Conservation (phyloP, 176 grass and related monocot genomes). For the Metroxylon sagu region DNA sequence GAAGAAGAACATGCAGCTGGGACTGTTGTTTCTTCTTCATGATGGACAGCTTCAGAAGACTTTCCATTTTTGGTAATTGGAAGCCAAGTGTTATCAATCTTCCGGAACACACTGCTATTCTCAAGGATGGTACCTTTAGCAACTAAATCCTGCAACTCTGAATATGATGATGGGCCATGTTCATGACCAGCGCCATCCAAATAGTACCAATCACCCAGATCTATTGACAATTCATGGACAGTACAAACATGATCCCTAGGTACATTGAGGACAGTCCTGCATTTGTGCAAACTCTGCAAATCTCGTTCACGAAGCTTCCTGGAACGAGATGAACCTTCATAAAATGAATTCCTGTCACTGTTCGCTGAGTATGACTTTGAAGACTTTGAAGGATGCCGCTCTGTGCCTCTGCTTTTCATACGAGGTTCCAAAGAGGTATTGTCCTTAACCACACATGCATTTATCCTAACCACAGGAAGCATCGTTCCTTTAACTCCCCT, state of each 20-base stretch:
- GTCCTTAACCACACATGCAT: slow-evolving; percentile 76
- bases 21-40: slow-evolving; percentile 3
- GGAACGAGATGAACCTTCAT: slow-evolving; percentile 52
- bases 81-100: slow-evolving; percentile 91
- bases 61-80: slow-evolving; percentile 64
- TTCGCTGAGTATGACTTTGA: slow-evolving; percentile 57
- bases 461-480: slow-evolving; percentile 76
- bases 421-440: slow-evolving; percentile 44
- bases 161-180: slow-evolving; percentile 79
- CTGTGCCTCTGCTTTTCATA: slow-evolving; percentile 44
- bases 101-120: slow-evolving; percentile 76
- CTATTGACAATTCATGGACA: slow-evolving; percentile 65
- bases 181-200: slow-evolving; percentile 87
- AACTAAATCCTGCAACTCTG: slow-evolving; percentile 73
- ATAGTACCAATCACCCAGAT: slow-evolving; percentile 85
- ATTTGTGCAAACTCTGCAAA: slow-evolving; percentile 59
- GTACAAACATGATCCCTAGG: slow-evolving; percentile 85
- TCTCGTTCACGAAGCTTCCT: slow-evolving; percentile 66
- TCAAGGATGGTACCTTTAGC: slow-evolving; percentile 64
- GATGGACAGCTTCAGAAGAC: slow-evolving; percentile 23
- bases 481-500: slow-evolving; percentile 66
- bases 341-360: slow-evolving; percentile 51
- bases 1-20: slow-evolving; percentile 27
- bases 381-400: slow-evolving; percentile 55
- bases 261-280: slow-evolving; percentile 50